phyloP scores from a whole-genome alignment of 192 early-diverging fungal species.

The Coemansia sp. region DNA sequence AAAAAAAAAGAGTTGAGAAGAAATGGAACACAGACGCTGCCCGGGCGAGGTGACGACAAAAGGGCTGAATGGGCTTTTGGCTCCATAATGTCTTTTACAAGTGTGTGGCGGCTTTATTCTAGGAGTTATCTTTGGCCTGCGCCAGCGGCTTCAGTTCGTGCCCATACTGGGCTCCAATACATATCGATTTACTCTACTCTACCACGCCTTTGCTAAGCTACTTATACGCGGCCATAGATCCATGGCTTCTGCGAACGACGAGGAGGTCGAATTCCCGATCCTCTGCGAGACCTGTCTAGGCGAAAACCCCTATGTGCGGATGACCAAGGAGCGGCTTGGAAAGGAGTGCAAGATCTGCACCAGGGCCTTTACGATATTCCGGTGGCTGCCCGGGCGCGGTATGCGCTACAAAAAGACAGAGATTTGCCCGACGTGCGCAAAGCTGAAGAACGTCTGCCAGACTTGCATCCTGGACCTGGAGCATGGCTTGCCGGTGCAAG shows the following conservation, averaged over 20 bases:
- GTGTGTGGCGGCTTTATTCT: too few relatives aligned
- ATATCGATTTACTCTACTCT: too few relatives aligned
- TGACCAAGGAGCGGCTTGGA: conserved; percentile 80
- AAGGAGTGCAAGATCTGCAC: conserved; percentile 89
- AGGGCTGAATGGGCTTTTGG: too few relatives aligned
- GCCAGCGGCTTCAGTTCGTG: too few relatives aligned
- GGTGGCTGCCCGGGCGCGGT: conserved; percentile 93
- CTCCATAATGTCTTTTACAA: too few relatives aligned
- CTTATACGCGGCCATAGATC: not conserved
- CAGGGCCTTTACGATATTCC: conserved; percentile 94
- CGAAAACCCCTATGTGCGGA: conserved; percentile 97
- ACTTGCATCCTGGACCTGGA: conserved; percentile 97
- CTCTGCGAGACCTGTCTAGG: conserved; percentile 98
- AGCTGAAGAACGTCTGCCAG: conserved; percentile 98
- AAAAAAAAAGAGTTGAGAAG: not conserved
- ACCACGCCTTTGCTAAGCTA: too few relatives aligned
- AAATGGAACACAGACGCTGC: not conserved
- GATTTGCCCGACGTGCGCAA: conserved; percentile 96
- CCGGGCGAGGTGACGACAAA: not conserved
- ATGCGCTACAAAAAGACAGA: conserved; percentile 99
- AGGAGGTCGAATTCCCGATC: conserved; percentile 72
- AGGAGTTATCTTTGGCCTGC: too few relatives aligned
- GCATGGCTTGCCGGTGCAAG: conserved; percentile 91
- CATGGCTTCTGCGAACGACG: not conserved
- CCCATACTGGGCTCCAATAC: too few relatives aligned